A percentile compares a stretch with the other conserved stretches of the same genome.
phyloP scores from a whole-genome alignment of 2,329 filamentous ascomycete species.

The Verticillium nonalfalfae region DNA sequence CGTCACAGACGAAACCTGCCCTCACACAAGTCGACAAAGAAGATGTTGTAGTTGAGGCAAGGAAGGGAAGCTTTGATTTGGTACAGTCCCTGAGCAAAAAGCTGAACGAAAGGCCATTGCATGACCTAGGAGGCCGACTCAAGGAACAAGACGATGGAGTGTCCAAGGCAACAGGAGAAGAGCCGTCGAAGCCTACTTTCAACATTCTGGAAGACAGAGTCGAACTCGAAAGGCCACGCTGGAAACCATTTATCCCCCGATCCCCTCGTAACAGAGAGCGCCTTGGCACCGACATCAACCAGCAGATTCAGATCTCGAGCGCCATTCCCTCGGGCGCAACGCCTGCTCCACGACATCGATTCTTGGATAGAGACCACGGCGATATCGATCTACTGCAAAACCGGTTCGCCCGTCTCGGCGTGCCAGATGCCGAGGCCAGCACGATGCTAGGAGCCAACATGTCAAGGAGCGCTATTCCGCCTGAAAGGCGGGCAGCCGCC shows the following conservation, averaged over 20 bases:
- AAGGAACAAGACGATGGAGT: conserved; percentile 18
- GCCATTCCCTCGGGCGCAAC: conserved; percentile 15
- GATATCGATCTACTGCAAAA: conserved; percentile 39
- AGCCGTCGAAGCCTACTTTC: conserved; percentile 2
- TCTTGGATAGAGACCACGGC: conserved; percentile 20
- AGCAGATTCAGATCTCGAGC: conserved; percentile 21
- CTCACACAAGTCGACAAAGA: conserved; percentile 6
- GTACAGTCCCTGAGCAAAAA: conserved; percentile 11
- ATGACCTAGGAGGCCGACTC: conserved; percentile 27
- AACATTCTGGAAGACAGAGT: conserved; percentile 6
- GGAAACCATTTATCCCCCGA: conserved; percentile 35
- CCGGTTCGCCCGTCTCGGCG: conserved; percentile 38
- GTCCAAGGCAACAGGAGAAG: neutral
- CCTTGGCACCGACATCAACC: conserved; percentile 24
- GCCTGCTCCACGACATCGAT: conserved; percentile 16
- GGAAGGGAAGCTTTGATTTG: conserved; percentile 19
- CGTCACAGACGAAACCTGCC: neutral
- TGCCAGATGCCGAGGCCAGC: conserved; percentile 23
- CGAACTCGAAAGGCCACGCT: conserved; percentile 25
- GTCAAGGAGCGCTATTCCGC: conserved; percentile 37
- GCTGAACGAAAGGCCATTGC: conserved; percentile 14
- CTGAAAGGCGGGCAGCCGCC: conserved; percentile 46
- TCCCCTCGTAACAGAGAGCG: conserved; percentile 30
- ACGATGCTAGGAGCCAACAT: conserved; percentile 26
- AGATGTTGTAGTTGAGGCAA: neutral